Conservation (phyloP, 805 yeast genomes). For the Myxozyma sirexii region DNA sequence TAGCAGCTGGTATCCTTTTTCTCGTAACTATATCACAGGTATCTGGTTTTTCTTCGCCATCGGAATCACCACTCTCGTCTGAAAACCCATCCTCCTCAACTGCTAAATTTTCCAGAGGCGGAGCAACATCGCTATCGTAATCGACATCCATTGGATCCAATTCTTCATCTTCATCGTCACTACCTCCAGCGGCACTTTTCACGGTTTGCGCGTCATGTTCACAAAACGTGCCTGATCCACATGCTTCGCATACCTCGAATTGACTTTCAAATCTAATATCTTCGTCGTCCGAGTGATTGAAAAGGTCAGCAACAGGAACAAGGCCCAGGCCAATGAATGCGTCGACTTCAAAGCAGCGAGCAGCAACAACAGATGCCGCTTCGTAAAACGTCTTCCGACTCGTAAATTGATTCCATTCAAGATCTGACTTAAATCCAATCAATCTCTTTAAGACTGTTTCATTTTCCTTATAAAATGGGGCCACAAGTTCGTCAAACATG, state of each 20-base stretch:
- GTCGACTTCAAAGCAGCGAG: constrained; percentile 83
- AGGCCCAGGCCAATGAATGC: constrained; percentile 70
- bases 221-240: constrained; percentile 40
- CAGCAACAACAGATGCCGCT: constrained; percentile 66
- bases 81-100: neutral
- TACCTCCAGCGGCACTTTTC: constrained; percentile 40
- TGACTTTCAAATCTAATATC: constrained; percentile 64
- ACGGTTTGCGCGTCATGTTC: constrained; percentile 40
- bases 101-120: neutral
- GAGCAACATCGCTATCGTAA: constrained; percentile 38
- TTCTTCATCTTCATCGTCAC: constrained; percentile 35
- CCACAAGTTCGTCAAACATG: constrained; percentile 46
- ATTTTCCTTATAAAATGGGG: constrained; percentile 36
- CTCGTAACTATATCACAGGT: constrained; percentile 72
- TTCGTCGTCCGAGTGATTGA: constrained; percentile 70
- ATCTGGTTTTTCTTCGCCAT: constrained; percentile 32
- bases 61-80: neutral
- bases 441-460: constrained; percentile 5
- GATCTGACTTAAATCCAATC: neutral
- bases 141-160: constrained; percentile 36
- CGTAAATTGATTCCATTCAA: neutral
- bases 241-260: constrained; percentile 54
- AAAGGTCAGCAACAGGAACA: constrained; percentile 90
- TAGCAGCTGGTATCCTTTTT: constrained; percentile 44
- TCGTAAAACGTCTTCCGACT: constrained; percentile 42